phyloP scores from a whole-genome alignment of 2,329 filamentous ascomycete species.

The Hirsutella minnesotensis region DNA sequence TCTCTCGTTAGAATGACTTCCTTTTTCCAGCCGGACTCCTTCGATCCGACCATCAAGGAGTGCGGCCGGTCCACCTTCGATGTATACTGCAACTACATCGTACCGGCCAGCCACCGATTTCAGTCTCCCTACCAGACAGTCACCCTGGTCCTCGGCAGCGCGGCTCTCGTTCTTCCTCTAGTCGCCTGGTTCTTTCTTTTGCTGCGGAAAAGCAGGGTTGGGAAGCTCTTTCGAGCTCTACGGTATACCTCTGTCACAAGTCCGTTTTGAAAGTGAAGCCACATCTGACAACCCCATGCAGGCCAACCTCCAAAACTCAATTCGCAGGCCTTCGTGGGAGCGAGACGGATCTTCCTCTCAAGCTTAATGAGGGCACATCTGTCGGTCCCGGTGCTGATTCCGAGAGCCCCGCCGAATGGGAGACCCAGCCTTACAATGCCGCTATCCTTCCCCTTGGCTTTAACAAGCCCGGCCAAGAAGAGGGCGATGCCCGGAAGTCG shows the following conservation, averaged over 20 bases:
- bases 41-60: constrained; percentile 13
- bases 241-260: not conserved
- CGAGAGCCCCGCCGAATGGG: not conserved
- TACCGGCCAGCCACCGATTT: constrained; percentile 11
- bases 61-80: constrained; percentile 12
- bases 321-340: not conserved
- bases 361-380: not conserved
- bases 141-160: constrained; percentile 13
- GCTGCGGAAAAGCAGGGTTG: not conserved
- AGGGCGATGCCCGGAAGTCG: not conserved
- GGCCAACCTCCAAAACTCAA: not conserved
- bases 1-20: constrained; percentile 16
- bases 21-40: constrained; percentile 19
- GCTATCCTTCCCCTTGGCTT: constrained; percentile 1
- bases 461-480: not conserved
- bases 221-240: not conserved
- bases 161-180: constrained; percentile 11
- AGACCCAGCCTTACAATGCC: not conserved
- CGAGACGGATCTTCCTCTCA: not conserved
- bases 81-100: constrained; percentile 18
- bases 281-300: not conserved
- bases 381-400: not conserved
- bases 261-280: too few species aligned
- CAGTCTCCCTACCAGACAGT: constrained; percentile 14
- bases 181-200: constrained; percentile 4